Evolutionary conservation across 164 flowering plant species (phyloP), one percentile per base, ranked within the genome.

Genomic region (Stephania japonica): DNA sequence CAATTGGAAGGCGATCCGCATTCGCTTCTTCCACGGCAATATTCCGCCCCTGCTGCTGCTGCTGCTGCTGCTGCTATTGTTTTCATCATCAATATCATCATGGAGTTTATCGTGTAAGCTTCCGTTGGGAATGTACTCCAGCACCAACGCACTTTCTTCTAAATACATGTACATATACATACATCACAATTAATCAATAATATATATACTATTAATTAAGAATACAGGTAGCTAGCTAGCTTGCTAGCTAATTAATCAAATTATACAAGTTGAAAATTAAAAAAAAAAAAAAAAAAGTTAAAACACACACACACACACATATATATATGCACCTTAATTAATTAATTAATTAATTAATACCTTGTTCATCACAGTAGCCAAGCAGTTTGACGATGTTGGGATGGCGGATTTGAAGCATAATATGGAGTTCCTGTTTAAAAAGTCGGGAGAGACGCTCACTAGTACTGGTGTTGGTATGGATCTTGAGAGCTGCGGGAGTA

Each of bases 311-410:
- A 8, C 27, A 44, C 12, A 9, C 0, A 59, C 38, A 47, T 3
- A 26, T 6, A 41, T 6, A 2, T 19, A n/a, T n/a, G n/a, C n/a
- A n/a, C n/a, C n/a, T 42, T 4, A 63, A 23, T 6, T 0, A 47
- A 27, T 23, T 4, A 70, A n/a, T 19, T 7, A 21, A 7, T 19
- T 10, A 70, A 70, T 23, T 23, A 38, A 32, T 61, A 32, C 87
- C 91, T 82, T 71, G 78, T 63, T 85, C 90, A 73, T 87, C 86
- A 65, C 86, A 88, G 77, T 86, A 88, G 11, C 94, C 97, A 4
- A 88, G 71, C 32, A 92, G 85, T 75, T 84, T 85, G 75, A 92
- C 90, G 42, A 92, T 89, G 76, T 87, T 82, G 12, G 65, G 70
- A 72, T 89, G 97, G 44, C 69, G 75, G 38, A 89, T 79, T 0